phyloP scores from a whole-genome alignment of 164 flowering plant genomes.

The Vitis riparia region DNA sequence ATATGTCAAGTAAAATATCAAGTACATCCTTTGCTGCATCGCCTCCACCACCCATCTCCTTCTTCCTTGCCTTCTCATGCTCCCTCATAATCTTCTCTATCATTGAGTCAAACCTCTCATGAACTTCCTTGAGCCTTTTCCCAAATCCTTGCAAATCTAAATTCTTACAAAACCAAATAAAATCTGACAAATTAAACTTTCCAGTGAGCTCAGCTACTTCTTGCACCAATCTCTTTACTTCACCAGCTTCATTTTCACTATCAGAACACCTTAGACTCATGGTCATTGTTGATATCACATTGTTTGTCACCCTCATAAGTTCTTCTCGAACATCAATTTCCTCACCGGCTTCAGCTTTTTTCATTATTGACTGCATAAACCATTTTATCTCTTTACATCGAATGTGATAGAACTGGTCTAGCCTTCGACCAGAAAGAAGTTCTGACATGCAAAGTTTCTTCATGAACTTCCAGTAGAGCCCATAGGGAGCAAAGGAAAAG shows the following conservation, averaged over 20 bases:
- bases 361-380: conserved; percentile 12
- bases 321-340: conserved; percentile 19
- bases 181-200: conserved; percentile 31
- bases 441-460: conserved; percentile 48
- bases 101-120: conserved; percentile 23
- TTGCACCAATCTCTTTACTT: conserved; percentile 26
- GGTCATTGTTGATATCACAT: conserved; percentile 29
- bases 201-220: conserved; percentile 23
- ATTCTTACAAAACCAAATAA: conserved; percentile 27
- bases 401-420: conserved; percentile 18
- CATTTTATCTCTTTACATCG: conserved; percentile 23
- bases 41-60: conserved; percentile 3
- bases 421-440: conserved; percentile 28
- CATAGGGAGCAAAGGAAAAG: conserved; percentile 38
- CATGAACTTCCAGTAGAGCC: conserved; percentile 56
- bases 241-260: conserved; percentile 23
- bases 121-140: conserved; percentile 20
- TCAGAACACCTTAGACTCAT: conserved; percentile 32
- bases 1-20: conserved; percentile 17
- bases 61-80: conserved; percentile 15
- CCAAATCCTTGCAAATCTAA: conserved; percentile 32
- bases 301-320: conserved; percentile 24
- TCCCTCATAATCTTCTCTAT: conserved; percentile 37
- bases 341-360: conserved; percentile 16
- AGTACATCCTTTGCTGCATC: conserved; percentile 14